phyloP scores from a whole-genome alignment of 2,329 filamentous ascomycete genomes.

The Fusarium chaquense region DNA sequence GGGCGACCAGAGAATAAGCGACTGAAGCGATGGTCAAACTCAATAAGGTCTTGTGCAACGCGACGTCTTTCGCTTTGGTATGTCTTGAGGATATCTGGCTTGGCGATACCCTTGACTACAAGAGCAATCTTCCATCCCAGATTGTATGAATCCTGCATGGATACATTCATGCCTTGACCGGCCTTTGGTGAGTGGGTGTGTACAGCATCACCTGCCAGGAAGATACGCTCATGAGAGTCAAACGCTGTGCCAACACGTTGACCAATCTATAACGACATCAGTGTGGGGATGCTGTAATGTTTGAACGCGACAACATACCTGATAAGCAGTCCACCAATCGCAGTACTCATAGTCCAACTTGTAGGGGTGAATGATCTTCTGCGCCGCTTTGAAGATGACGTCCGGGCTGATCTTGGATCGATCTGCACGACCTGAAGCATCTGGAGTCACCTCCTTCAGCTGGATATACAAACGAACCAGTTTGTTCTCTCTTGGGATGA shows the following conservation, averaged over 20 bases:
- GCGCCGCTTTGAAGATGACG: neutral
- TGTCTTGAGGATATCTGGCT: constrained; percentile 62
- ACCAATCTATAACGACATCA: neutral
- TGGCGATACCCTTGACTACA: constrained; percentile 66
- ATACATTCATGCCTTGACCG: constrained; percentile 75
- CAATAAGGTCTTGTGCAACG: constrained; percentile 68
- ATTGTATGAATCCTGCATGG: constrained; percentile 72
- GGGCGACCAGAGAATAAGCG: neutral
- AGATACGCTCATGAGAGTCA: constrained; percentile 59
- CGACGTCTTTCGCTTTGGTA: constrained; percentile 74
- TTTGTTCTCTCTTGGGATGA: constrained; percentile 79
- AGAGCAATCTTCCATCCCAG: constrained; percentile 66
- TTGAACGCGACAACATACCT: neutral
- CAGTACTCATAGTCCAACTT: constrained; percentile 3
- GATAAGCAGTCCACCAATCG: constrained; percentile 2
- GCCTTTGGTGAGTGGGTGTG: constrained; percentile 80
- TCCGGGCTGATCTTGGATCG: constrained; percentile 1
- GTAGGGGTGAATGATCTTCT: neutral
- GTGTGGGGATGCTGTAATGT: too few relatives aligned
- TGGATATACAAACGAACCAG: constrained; percentile 75
- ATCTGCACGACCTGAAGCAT: neutral
- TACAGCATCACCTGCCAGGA: constrained; percentile 76
- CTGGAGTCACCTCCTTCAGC: constrained; percentile 59
- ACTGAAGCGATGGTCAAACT: constrained; percentile 59
- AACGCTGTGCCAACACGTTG: neutral